Percentiles rank a stretch among this genome's conserved stretches.
These are phyloP conservation scores for Echinosophora koreensis DNA, from an alignment of 306 rosid genomes.

Conservation along the genomic window DNA sequence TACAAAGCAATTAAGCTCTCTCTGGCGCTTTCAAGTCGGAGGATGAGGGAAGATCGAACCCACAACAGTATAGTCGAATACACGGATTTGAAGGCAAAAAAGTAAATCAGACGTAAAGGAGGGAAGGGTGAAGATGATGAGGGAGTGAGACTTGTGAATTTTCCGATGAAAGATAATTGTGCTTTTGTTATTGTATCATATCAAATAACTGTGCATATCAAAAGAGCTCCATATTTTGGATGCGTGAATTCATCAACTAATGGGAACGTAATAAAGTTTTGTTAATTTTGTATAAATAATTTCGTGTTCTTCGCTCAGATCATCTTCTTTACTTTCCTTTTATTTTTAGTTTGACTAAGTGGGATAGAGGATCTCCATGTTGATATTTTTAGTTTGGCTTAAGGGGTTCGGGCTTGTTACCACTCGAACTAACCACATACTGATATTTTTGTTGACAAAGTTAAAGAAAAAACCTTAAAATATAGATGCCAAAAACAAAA, in stretches of 20 bases:
- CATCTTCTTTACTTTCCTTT: neutral
- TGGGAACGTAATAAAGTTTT: neutral
- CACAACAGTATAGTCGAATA: neutral
- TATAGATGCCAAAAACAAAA: too few species aligned
- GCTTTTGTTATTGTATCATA: conserved; percentile 5
- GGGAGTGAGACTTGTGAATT: conserved; percentile 29
- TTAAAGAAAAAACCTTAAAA: too few species aligned
- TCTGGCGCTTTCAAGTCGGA: neutral
- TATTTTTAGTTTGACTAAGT: too few species aligned
- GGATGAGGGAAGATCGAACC: neutral
- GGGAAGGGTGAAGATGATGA: conserved; percentile 8
- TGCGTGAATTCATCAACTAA: conserved; percentile 16
- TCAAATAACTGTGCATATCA: conserved; percentile 51
- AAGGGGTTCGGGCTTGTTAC: too few species aligned
- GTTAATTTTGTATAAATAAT: neutral
- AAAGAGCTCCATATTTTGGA: conserved; percentile 42
- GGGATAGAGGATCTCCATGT: too few species aligned
- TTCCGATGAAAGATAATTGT: conserved; percentile 21
- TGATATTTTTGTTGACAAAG: neutral
- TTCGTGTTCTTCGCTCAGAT: neutral
- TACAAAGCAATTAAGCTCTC: neutral
- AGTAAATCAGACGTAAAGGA: neutral
- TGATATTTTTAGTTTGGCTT: too few species aligned
- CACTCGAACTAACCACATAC: too few species aligned
- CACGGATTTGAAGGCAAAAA: conserved; percentile 9